Base-by-base conservation (phyloP, 345 rosid species). In the Stellera chamaejasme region DNA sequence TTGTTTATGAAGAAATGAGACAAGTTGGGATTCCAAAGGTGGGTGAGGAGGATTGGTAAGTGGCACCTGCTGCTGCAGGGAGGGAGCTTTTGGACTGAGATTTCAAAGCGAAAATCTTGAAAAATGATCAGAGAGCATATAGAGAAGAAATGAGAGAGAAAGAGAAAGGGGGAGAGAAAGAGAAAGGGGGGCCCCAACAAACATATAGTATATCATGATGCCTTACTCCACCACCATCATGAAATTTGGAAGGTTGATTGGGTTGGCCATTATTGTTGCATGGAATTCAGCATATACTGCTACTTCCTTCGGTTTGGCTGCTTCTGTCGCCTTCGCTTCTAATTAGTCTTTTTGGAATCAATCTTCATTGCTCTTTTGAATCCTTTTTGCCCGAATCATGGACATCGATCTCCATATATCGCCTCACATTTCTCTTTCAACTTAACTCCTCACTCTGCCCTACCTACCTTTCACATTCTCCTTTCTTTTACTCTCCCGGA, bases 241-340 rank as follows among this genome's bases (percentile, higher is more conserved):
- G 75, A 81, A 59, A 66, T 54, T 67, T 73, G 50, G 81, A 75
- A 79, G 86, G 68, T 76, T 80, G 94, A 84, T 74, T 75, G 81
- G 68, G 72, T 63, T 5, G 51, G 89, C 84, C 77, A 90, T 90
- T 75, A 90, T 90, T 78, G 59, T 74, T 81, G 83, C 96, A 84
- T 87, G 91, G 97, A 90, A 87, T 82, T 90, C 93, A 76, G 77
- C 72, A 48, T 56, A 67, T 61, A 48, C 61, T 53, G 66, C 75
- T 72, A 19, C 23, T 19, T 19, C 23, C 23, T 19, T 19, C 1
- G 23, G 23, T 64, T 55, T 59, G 59, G 51, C 69, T 69, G 50
- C 56, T 66, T 48, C 65, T 64, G 61, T 77, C 73, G 79, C 81
- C 71, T 78, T 66, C 45, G 64, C 13, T 65, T 78, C 62, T 71